These are phyloP conservation scores for Agroathelia rolfsii DNA, from an alignment of 1,284 basidiomycete genomes.

Conservation along the genomic window DNA sequence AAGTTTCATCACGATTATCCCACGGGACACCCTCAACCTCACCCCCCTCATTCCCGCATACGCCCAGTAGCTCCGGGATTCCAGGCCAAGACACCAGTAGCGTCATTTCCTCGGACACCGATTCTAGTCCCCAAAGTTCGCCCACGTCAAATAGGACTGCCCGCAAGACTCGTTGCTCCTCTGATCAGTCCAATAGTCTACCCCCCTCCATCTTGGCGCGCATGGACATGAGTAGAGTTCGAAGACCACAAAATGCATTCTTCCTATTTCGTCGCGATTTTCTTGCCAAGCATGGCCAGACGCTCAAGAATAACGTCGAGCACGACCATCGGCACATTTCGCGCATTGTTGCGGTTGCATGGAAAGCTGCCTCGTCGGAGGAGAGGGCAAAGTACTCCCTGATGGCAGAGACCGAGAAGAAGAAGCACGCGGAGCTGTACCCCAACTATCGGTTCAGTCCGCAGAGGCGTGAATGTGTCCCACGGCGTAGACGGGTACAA, in stretches of 20 bases:
- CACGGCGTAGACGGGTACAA: conserved; percentile 39
- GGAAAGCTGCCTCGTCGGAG: conserved; percentile 37
- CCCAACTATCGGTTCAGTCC: conserved; percentile 50
- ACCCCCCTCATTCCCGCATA: too few relatives aligned
- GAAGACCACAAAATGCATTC: conserved; percentile 76
- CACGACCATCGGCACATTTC: conserved; percentile 51
- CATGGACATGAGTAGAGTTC: too few relatives aligned
- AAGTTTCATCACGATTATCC: too few relatives aligned
- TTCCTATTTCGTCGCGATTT: conserved; percentile 77
- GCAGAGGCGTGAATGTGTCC: conserved; percentile 28
- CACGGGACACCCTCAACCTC: too few relatives aligned
- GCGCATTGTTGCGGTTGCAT: conserved; percentile 41
- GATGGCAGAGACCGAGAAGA: conserved; percentile 48
- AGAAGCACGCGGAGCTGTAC: conserved; percentile 41
- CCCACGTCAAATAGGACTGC: too few relatives aligned
- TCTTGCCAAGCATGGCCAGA: conserved; percentile 36
- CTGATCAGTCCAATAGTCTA: too few relatives aligned
- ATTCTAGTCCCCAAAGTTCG: too few relatives aligned
- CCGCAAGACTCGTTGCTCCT: too few relatives aligned
- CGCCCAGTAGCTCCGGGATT: too few relatives aligned
- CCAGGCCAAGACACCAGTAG: too few relatives aligned
- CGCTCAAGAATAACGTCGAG: conserved; percentile 32
- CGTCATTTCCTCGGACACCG: too few relatives aligned
- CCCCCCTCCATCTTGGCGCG: too few relatives aligned
- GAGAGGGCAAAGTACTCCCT: conserved; percentile 41